Evolutionary conservation across 1,139 yeast species (phyloP), one percentile per base, ranked within the genome.

Genomic region (Diutina pseudorugosa): DNA sequence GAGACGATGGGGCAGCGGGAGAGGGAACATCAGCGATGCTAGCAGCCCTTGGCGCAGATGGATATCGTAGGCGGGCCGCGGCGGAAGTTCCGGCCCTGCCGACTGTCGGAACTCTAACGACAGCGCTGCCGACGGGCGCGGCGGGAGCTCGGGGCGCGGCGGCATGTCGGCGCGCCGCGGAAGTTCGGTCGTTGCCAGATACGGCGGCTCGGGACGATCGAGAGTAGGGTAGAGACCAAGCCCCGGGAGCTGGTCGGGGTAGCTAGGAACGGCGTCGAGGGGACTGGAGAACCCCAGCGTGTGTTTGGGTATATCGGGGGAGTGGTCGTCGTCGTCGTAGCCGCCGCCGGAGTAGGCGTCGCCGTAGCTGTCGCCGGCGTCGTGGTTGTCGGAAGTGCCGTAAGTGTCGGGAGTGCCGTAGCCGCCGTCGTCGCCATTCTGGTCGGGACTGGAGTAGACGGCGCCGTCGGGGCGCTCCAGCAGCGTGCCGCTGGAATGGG

Each of bases 11-110:
- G 49, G 49, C 21, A 25, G 30, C 20, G 49, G 49, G 6, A 27
- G 11, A 3, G 49, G 49, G n/a, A 45, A 45, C 49, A 45, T 45
- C 49, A 45, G 49, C 30, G n/a, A 20, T 12, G 49, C 49, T 7
- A 45, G 36, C 27, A 18, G 19, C 4, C 6, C 4, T 14, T 45
- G 49, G 12, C 49, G 36, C 49, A 16, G 40, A 9, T 45, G 49
- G 23, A 30, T 14, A 14, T 30, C 36, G 36, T 11, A 30, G 14
- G 49, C 23, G n/a, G 27, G 19, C 9, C 49, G 19, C 5, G 40
- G 40, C 23, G 49, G 49, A n/a, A 27, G 40, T 18, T 45, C 18
- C 19, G 49, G 49, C 21, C 23, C n/a, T 14, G n/a, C n/a, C 36
- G 36, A 30, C 36, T 18, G 42, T 40, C 42, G 18, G 7, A 40